Conservation (phyloP, 176 grass and related monocot species). For the Musa beccarii region DNA sequence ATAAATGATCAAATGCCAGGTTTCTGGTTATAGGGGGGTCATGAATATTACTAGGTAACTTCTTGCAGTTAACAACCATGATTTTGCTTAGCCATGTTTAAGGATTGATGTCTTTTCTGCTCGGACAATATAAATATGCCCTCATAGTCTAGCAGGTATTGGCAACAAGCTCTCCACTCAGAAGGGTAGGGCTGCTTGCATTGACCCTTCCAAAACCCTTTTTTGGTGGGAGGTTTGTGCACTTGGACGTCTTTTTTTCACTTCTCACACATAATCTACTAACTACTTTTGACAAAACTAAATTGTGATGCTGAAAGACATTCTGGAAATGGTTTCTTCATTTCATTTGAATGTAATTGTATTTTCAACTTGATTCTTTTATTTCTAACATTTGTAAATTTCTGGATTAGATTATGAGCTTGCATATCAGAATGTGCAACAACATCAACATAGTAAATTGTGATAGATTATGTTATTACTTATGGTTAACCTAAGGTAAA, state of each 20-base stretch:
- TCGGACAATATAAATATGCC: not conserved
- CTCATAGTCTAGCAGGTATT: no score
- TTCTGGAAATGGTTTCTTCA: not conserved
- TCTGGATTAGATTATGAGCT: not conserved
- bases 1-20: not conserved
- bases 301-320: not conserved
- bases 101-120: not conserved
- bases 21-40: not conserved
- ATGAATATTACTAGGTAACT: not conserved
- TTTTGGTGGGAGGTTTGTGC: not conserved
- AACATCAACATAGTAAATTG: not conserved
- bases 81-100: slow-evolving; percentile 1
- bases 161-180: no score
- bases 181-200: no score
- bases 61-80: not conserved
- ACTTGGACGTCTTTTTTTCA: not conserved
- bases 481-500: not conserved
- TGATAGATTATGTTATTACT: not conserved
- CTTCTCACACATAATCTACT: not conserved
- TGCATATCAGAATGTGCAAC: not conserved
- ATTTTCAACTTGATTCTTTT: slow-evolving; percentile 2
- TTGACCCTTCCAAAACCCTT: no score
- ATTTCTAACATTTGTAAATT: not conserved
- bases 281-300: not conserved
- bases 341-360: not conserved